Conservation (phyloP, 192 early-diverging fungal genomes). For the Backusella tuberculispora region DNA sequence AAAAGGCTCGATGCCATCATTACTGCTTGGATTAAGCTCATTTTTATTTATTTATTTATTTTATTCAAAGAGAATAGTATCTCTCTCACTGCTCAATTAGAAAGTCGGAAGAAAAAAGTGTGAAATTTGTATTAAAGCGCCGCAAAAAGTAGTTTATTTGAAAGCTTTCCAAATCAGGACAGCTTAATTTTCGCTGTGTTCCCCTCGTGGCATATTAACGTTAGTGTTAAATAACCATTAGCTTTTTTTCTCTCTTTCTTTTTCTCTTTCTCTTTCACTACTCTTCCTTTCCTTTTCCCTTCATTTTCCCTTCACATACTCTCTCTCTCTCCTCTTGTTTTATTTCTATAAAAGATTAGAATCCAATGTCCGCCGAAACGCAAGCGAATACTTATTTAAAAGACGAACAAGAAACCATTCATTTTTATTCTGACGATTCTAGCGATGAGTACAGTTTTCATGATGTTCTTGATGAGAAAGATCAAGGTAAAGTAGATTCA, state of each 20-base stretch:
- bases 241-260: background rate
- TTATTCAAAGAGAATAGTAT: background rate
- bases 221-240: background rate
- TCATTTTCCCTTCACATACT: background rate
- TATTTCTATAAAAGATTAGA: background rate
- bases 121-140: background rate
- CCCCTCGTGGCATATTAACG: background rate
- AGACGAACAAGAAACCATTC: constrained; percentile 1
- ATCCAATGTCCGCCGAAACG: background rate
- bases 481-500: background rate
- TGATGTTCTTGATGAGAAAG: constrained; percentile 15
- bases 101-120: background rate
- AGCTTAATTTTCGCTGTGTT: constrained; percentile 14
- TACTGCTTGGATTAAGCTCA: background rate
- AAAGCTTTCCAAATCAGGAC: background rate
- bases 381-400: background rate
- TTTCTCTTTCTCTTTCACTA: constrained; percentile 1
- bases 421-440: constrained; percentile 19
- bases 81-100: too few species aligned
- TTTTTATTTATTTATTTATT: background rate
- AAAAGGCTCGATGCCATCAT: background rate
- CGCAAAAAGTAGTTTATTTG: background rate
- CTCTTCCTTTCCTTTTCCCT: background rate
- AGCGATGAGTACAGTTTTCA: constrained; percentile 8
- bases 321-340: background rate